Conservation (phyloP, 441 rosid genomes). For the Gossypium trilobum region DNA sequence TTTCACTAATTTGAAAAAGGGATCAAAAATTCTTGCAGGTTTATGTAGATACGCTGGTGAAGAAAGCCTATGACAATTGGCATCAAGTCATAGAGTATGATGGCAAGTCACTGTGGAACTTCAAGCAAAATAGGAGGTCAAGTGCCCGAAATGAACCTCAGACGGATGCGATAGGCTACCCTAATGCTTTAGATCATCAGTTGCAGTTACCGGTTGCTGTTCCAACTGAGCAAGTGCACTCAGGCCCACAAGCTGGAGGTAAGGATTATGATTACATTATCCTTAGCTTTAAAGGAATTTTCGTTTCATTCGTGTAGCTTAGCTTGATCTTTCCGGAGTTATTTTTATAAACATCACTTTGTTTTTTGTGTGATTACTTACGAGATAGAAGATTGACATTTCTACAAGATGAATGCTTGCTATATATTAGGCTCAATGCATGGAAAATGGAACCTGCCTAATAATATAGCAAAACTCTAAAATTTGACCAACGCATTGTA, state of each 20-base stretch:
- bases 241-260: conserved; percentile 60
- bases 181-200: conserved; percentile 46
- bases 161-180: conserved; percentile 33
- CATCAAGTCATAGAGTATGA: conserved; percentile 75
- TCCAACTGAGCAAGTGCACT: conserved; percentile 43
- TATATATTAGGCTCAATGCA: neutral
- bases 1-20: neutral
- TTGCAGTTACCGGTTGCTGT: conserved; percentile 47
- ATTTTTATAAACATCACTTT: neutral
- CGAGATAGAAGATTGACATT: neutral
- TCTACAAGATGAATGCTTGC: neutral
- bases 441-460: neutral
- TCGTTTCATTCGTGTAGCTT: neutral
- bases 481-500: neutral
- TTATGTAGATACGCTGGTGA: conserved; percentile 75
- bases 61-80: conserved; percentile 97
- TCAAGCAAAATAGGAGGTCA: conserved; percentile 55
- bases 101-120: conserved; percentile 65
- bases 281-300: neutral
- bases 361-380: neutral
- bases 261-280: conserved; percentile 2
- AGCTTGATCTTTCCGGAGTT: neutral
- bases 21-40: conserved; percentile 41
- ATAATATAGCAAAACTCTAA: neutral
- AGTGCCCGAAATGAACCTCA: conserved; percentile 44